These are phyloP conservation scores for Oryza meridionalis DNA, from an alignment of 176 grass and related monocot genomes.

Conservation along the genomic window DNA sequence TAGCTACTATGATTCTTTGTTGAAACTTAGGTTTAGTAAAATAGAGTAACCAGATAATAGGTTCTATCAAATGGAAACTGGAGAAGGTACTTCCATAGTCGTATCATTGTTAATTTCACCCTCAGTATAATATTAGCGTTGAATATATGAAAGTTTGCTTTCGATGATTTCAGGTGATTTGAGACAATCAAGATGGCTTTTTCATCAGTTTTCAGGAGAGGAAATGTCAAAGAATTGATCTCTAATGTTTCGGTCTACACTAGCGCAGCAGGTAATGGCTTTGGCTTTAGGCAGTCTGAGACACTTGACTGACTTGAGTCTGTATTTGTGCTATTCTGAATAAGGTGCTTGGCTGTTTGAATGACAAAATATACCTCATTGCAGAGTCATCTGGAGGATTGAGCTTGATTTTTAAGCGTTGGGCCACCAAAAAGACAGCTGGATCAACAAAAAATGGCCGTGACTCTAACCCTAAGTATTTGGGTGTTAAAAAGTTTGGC, in stretches of 20 bases:
- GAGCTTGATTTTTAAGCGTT: slow-evolving; percentile 71
- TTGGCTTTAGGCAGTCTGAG: background rate
- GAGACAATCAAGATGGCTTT: slow-evolving; percentile 38
- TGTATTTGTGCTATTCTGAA: slow-evolving; percentile 10
- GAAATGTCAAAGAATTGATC: slow-evolving; percentile 71
- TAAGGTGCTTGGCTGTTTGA: background rate
- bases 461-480: slow-evolving; percentile 81
- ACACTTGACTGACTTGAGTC: background rate
- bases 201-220: slow-evolving; percentile 64
- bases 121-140: background rate
- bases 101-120: background rate
- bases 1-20: background rate
- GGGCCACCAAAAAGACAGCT: slow-evolving; percentile 86
- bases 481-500: slow-evolving; percentile 95
- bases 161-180: slow-evolving; percentile 30
- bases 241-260: slow-evolving; percentile 64
- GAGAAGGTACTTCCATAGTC: background rate
- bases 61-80: background rate
- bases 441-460: slow-evolving; percentile 88
- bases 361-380: slow-evolving; percentile 13
- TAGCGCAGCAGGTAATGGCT: slow-evolving; percentile 49
- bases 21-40: background rate
- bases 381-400: slow-evolving; percentile 71
- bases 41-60: background rate
- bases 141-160: background rate